Base-by-base conservation (phyloP, 768 basidiomycete species). In the Macrolepiota fuliginosa region DNA sequence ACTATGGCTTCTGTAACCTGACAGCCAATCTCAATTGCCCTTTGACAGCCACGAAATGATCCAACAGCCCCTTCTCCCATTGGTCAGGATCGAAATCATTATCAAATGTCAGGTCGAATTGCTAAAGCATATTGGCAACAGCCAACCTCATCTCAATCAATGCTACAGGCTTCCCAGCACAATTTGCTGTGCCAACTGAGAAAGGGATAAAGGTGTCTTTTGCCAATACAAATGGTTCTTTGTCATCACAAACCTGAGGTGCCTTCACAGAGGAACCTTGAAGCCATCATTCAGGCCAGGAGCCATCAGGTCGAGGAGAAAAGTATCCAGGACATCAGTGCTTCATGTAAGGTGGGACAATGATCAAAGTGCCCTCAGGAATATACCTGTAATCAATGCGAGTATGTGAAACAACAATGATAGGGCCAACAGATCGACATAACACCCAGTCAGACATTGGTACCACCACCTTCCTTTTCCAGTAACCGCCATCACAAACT, bases 171-270 rank as follows among this genome's bases (percentile, higher is more conserved):
- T 68, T 78, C 17, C 83, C 83, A 4, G 75, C 79, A 65, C 85
- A 86, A 64, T 81, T 81, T 12, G 77, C 74, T 17, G 83, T 82
- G 0, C 84, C 83, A 47, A 71, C 67, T 27, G 76, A 77, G 64
- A 77, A 79, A 1, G 77, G 77, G 29, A 77, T 73, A 37, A 62
- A 65, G 1, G 61, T 61, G 15, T 22, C 56, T 9, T 52, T 49
- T 15, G 58, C 61, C 15, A 71, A 62, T 15, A 74, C 19, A 32
- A 58, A 19, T 37, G 54, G 54, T 3, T 60, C 63, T 45, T 36
- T 39, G 39, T 17, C 40, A 3, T 36, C 36, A 3, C 12, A 24
- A 37, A 17, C 13, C 6, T 0, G 39, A 15, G 17, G 19, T 42
- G 54, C 25, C 24, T 24, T 36, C 4, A 27, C 19, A 7, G 27